Conservation (phyloP, 2,329 filamentous ascomycete species). For the Colletotrichum ledebouriae region DNA sequence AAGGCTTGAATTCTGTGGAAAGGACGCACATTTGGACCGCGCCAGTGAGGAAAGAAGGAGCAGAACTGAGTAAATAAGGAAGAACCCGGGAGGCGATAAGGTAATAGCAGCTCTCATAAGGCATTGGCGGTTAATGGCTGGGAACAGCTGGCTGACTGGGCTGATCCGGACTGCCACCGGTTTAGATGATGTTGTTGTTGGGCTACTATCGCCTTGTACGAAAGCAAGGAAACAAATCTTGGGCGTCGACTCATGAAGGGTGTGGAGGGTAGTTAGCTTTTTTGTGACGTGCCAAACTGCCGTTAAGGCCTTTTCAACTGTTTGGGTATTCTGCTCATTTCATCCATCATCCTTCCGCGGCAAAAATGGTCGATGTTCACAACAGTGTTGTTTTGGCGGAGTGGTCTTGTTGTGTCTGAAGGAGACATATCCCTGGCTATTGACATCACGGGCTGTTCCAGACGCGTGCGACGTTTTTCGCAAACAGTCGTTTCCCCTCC, state of each 20-base stretch:
- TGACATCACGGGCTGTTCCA: conserved; percentile 7
- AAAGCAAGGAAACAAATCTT: conserved; percentile 14
- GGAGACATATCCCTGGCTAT: conserved; percentile 33
- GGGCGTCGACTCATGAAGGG: conserved; percentile 7
- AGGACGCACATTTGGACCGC: conserved; percentile 17
- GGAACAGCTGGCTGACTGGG: neutral
- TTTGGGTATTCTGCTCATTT: neutral
- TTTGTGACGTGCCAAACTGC: neutral
- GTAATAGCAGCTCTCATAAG: neutral
- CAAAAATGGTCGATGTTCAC: neutral
- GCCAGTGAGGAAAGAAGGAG: neutral
- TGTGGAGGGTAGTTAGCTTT: conserved; percentile 19
- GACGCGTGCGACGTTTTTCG: neutral
- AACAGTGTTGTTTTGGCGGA: conserved; percentile 8
- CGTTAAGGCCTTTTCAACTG: no score
- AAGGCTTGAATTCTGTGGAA: conserved; percentile 11
- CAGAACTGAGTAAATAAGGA: conserved; percentile 1
- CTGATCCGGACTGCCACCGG: neutral
- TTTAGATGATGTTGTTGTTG: neutral
- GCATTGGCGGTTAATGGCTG: neutral
- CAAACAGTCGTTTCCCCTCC: neutral
- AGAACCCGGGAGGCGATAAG: conserved; percentile 3
- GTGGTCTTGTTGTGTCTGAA: conserved; percentile 15
- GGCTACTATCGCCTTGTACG: neutral
- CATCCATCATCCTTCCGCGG: neutral